These are phyloP conservation scores for Litchi chinensis DNA, from an alignment of 345 rosid genomes.

Conservation along the genomic window DNA sequence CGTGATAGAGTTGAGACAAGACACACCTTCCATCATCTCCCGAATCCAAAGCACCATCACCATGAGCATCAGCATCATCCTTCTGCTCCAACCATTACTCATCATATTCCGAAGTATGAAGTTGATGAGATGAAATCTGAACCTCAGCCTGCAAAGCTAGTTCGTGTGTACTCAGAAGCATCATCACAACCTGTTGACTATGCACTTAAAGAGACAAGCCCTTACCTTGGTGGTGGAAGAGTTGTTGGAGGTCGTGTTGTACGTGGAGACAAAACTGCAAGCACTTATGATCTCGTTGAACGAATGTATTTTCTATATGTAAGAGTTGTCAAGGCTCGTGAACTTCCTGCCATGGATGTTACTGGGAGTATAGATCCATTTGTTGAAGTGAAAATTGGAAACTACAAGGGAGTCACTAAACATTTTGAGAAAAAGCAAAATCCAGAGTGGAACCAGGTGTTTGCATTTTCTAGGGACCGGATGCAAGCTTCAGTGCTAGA, in stretches of 20 bases:
- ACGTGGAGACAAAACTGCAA: slow-evolving; percentile 73
- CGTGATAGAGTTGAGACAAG: slow-evolving; percentile 40
- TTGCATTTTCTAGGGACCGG: slow-evolving; percentile 91
- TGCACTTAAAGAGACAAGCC: slow-evolving; percentile 90
- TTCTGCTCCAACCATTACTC: slow-evolving; percentile 46
- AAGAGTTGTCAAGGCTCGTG: slow-evolving; percentile 95
- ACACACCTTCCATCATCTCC: slow-evolving; percentile 82
- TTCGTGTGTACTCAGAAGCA: slow-evolving; percentile 65
- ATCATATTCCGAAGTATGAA: slow-evolving; percentile 61
- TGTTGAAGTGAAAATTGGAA: slow-evolving; percentile 90
- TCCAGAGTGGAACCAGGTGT: slow-evolving; percentile 97
- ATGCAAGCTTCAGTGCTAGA: slow-evolving; percentile 90
- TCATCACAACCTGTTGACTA: slow-evolving; percentile 78
- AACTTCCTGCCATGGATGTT: slow-evolving; percentile 82
- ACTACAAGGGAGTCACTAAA: slow-evolving; percentile 88
- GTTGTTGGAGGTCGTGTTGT: slow-evolving; percentile 87
- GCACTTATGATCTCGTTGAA: slow-evolving; percentile 98
- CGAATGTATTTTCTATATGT: slow-evolving; percentile 94
- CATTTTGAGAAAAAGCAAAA: slow-evolving; percentile 87
- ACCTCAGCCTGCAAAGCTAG: slow-evolving; percentile 66
- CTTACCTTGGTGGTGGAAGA: slow-evolving; percentile 92
- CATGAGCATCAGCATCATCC: slow-evolving; percentile 53
- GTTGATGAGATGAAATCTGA: slow-evolving; percentile 70
- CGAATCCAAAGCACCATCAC: slow-evolving; percentile 57
- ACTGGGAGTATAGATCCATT: slow-evolving; percentile 96